phyloP scores from a whole-genome alignment of 2,329 filamentous ascomycete genomes.

The Stachybotrys chlorohalonatus region DNA sequence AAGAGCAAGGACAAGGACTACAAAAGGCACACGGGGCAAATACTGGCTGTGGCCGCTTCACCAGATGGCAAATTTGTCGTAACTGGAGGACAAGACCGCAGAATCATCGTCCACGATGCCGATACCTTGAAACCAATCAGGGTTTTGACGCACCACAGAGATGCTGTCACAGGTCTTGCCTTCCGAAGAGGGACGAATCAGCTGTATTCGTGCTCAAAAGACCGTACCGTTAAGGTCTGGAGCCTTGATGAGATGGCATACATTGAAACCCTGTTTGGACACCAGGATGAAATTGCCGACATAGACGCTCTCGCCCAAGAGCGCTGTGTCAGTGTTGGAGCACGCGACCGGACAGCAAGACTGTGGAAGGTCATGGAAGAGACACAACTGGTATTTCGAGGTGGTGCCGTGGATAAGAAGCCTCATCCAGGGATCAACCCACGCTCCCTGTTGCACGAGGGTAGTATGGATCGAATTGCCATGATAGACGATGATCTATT shows the following conservation, averaged over 20 bases:
- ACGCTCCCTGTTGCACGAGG: conserved; percentile 56
- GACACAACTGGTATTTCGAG: conserved; percentile 89
- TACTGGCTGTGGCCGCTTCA: conserved; percentile 78
- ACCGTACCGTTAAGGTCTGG: conserved; percentile 94
- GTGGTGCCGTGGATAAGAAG: conserved; percentile 58
- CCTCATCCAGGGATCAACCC: conserved; percentile 31
- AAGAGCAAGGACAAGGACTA: conserved; percentile 56
- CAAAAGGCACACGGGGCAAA: conserved; percentile 69
- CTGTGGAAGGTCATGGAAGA: conserved; percentile 97
- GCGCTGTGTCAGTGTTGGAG: conserved; percentile 83
- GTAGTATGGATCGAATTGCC: conserved; percentile 84
- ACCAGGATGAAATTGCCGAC: conserved; percentile 83
- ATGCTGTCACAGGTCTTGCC: conserved; percentile 72
- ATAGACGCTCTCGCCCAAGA: conserved; percentile 78
- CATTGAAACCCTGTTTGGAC: conserved; percentile 90
- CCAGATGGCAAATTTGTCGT: conserved; percentile 85
- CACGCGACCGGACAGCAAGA: conserved; percentile 81
- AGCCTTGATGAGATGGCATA: conserved; percentile 87
- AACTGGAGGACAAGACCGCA: conserved; percentile 78
- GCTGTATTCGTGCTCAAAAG: conserved; percentile 81
- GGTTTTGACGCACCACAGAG: conserved; percentile 86
- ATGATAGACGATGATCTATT: conserved; percentile 85
- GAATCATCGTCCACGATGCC: conserved; percentile 82
- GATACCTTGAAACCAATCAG: conserved; percentile 68
- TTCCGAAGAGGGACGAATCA: conserved; percentile 87